These are phyloP conservation scores for Trypanosoma rangeli DNA, from an alignment of 208 protist species.

Conservation along the genomic window DNA sequence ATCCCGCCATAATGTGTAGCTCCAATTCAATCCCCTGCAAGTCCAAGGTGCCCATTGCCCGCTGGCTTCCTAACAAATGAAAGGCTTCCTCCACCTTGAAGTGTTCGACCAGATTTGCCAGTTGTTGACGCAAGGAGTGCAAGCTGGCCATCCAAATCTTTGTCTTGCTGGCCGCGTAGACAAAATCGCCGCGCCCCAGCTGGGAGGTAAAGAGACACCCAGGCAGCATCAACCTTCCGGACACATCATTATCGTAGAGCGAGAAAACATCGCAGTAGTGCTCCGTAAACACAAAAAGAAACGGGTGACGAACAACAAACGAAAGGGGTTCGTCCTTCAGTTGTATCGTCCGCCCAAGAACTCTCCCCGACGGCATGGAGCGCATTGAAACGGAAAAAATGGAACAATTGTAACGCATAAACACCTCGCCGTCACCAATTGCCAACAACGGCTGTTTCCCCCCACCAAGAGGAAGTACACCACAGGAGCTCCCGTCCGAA, in stretches of 20 bases:
- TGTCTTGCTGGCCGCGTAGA: slow-evolving; percentile 51
- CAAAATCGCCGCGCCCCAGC: slow-evolving; percentile 36
- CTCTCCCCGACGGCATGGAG: slow-evolving; percentile 25
- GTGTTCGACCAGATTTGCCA: slow-evolving; percentile 51
- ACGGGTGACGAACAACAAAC: slow-evolving; percentile 52
- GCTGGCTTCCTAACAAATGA: slow-evolving; percentile 53
- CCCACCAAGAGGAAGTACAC: slow-evolving; percentile 47
- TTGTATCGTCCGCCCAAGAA: slow-evolving; percentile 35
- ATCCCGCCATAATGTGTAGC: slow-evolving; percentile 70
- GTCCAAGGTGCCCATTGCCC: slow-evolving; percentile 24
- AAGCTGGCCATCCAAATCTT: slow-evolving; percentile 69
- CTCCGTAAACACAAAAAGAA: slow-evolving; percentile 69
- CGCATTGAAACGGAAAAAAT: slow-evolving; percentile 43
- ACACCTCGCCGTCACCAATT: slow-evolving; percentile 40
- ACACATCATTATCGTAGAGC: slow-evolving; percentile 45
- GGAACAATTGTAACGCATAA: slow-evolving; percentile 38
- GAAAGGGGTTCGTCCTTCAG: slow-evolving; percentile 27
- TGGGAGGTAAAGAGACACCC: slow-evolving; percentile 50
- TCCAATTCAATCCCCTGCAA: slow-evolving; percentile 51
- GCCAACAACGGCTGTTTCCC: slow-evolving; percentile 26
- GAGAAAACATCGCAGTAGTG: slow-evolving; percentile 68
- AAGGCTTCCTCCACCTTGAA: slow-evolving; percentile 64
- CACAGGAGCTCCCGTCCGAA: slow-evolving; percentile 46
- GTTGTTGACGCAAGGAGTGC: slow-evolving; percentile 54
- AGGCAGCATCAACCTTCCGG: slow-evolving; percentile 56